Conservation (phyloP, 148 eudicot genomes). For the Camellia sinensis region DNA sequence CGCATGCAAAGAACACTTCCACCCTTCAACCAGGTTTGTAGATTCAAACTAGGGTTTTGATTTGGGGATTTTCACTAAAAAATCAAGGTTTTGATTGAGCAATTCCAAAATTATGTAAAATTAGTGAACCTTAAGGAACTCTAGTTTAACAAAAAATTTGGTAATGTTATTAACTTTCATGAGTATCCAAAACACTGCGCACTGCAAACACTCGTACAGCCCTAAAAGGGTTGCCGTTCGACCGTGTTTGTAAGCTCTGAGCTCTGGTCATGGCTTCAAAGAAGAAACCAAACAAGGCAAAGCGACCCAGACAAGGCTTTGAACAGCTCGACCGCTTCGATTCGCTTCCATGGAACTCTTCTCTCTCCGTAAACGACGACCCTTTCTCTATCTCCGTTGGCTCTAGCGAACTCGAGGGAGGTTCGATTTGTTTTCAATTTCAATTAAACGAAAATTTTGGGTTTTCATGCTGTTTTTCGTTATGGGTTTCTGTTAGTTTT, state of each 20-base stretch:
- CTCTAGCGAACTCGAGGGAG: constrained; percentile 63
- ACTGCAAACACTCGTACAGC: too few relatives aligned
- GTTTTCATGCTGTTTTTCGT: not conserved
- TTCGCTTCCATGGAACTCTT: constrained; percentile 62
- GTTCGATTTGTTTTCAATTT: constrained; percentile 22
- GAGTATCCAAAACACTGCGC: too few relatives aligned
- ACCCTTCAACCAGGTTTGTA: too few relatives aligned
- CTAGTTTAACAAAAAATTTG: too few relatives aligned
- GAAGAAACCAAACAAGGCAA: constrained; percentile 20
- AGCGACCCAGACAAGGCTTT: constrained; percentile 23
- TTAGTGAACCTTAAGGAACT: too few relatives aligned
- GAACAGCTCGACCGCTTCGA: constrained; percentile 49
- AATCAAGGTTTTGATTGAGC: too few relatives aligned
- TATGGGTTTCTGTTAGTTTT: not conserved
- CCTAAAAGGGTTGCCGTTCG: not conserved
- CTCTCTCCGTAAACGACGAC: constrained; percentile 45
- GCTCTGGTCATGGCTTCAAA: constrained; percentile 26
- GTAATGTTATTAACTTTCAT: too few relatives aligned
- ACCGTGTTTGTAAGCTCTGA: not conserved
- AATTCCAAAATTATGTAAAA: too few relatives aligned
- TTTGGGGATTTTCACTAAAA: too few relatives aligned
- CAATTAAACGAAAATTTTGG: not conserved
- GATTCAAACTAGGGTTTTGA: too few relatives aligned
- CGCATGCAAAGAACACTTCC: too few relatives aligned
- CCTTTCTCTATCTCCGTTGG: constrained; percentile 47